Percentiles rank a stretch among this genome's conserved stretches.
These are phyloP conservation scores for Alternaria arborescens DNA, from an alignment of 2,329 filamentous ascomycete species.

Conservation along the genomic window DNA sequence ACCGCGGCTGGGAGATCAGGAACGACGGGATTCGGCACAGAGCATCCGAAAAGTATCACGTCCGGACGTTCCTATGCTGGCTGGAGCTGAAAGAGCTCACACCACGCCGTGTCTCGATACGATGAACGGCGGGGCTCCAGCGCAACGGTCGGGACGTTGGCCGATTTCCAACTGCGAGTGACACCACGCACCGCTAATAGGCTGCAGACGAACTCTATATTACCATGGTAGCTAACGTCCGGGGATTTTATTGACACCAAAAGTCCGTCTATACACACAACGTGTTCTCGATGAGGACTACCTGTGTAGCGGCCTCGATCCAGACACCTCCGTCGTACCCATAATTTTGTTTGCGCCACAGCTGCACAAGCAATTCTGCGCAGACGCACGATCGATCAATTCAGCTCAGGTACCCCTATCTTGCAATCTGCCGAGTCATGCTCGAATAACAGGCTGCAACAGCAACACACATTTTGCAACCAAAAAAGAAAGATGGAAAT, in stretches of 20 bases:
- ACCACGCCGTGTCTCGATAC: background rate
- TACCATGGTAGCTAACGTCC: constrained; percentile 1
- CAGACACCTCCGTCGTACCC: constrained; percentile 3
- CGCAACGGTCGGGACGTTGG: constrained; percentile 21
- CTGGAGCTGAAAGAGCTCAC: background rate
- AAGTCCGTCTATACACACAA: background rate
- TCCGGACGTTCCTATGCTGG: background rate
- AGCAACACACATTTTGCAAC: constrained; percentile 2
- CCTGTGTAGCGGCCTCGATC: background rate
- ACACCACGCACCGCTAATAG: constrained; percentile 15
- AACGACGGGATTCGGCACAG: constrained; percentile 7
- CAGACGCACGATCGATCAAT: constrained; percentile 3
- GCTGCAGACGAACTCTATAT: constrained; percentile 5
- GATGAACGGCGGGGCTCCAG: constrained; percentile 14
- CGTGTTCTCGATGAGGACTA: background rate
- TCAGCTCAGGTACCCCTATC: constrained; percentile 1
- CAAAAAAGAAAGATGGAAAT: constrained; percentile 6
- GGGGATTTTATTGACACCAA: background rate
- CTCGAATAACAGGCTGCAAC: background rate
- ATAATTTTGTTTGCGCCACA: constrained; percentile 16
- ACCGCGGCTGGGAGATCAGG: constrained; percentile 12
- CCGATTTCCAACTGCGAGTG: constrained; percentile 9
- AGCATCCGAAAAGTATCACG: constrained; percentile 8
- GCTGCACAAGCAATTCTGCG: constrained; percentile 11
- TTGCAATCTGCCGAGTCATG: constrained; percentile 6